These are phyloP conservation scores for Umbilicus rupestris DNA, from an alignment of 164 flowering plant genomes.

Conservation along the genomic window DNA sequence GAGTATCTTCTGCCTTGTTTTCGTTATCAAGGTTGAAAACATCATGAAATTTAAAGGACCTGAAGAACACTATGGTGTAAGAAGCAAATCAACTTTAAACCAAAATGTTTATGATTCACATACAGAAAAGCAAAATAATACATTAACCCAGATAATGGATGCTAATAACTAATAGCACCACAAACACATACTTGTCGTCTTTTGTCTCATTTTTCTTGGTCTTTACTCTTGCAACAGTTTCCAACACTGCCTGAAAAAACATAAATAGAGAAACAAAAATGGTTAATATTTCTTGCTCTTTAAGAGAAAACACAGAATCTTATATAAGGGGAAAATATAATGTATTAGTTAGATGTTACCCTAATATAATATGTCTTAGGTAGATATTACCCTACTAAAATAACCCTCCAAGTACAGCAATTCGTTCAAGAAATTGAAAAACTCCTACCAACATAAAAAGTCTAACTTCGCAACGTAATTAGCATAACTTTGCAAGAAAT, in stretches of 20 bases:
- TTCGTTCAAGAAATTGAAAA: no score
- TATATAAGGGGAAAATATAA: not conserved
- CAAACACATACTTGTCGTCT: constrained; percentile 63
- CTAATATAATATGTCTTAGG: no score
- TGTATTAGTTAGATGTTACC: not conserved
- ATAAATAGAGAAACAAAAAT: constrained; percentile 12
- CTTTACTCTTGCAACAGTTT: constrained; percentile 92
- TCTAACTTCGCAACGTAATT: no score
- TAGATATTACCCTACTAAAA: no score
- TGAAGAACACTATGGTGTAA: constrained; percentile 16
- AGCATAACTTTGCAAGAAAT: no score
- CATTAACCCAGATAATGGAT: not conserved
- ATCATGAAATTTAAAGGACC: constrained; percentile 72
- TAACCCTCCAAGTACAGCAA: no score
- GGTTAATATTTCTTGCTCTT: constrained; percentile 1
- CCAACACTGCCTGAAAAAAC: constrained; percentile 72
- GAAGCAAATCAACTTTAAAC: not conserved
- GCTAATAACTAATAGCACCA: constrained; percentile 1
- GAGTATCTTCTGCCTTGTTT: constrained; percentile 73
- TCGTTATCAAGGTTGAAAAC: constrained; percentile 81
- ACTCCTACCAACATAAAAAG: no score
- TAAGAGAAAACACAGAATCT: not conserved
- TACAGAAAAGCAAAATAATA: not conserved
- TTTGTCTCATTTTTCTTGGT: constrained; percentile 88
- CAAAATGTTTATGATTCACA: not conserved